Conservation (phyloP, 176 grass and related monocot genomes). For the Cenchrus purpureus region DNA sequence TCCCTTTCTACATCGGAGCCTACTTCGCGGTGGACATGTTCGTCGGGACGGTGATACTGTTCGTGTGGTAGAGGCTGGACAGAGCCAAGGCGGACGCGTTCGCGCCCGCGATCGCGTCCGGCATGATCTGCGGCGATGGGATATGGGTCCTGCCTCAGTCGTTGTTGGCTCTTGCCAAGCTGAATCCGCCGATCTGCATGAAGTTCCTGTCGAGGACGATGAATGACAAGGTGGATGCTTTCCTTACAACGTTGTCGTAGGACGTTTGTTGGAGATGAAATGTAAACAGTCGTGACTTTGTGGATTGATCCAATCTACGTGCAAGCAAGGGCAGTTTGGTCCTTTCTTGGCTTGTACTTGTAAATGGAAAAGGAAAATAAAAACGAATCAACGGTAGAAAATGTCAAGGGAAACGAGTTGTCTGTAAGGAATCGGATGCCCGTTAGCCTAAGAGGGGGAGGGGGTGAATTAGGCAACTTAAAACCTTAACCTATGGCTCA, state of each 20-base stretch:
- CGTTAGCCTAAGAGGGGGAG: too few species aligned
- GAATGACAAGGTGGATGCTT: constrained; percentile 47
- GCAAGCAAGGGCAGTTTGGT: too few species aligned
- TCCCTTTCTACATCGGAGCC: constrained; percentile 52
- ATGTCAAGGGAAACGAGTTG: too few species aligned
- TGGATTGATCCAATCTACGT: too few species aligned
- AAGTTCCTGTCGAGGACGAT: constrained; percentile 47
- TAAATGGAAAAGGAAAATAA: too few species aligned
- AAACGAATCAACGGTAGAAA: too few species aligned
- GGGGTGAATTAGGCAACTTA: too few species aligned
- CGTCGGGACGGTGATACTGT: constrained; percentile 45
- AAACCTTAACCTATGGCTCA: too few species aligned
- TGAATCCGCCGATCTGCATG: constrained; percentile 65
- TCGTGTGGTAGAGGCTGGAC: constrained; percentile 43
- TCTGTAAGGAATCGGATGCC: too few species aligned
- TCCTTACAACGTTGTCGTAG: constrained; percentile 6
- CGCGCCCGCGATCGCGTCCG: constrained; percentile 42
- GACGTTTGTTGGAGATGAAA: not conserved
- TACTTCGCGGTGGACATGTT: constrained; percentile 62
- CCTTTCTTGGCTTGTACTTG: too few species aligned
- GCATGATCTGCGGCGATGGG: constrained; percentile 55
- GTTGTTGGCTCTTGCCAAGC: constrained; percentile 48
- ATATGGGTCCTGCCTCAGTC: constrained; percentile 54
- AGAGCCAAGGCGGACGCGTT: constrained; percentile 39
- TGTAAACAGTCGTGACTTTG: not conserved